Evolutionary conservation across 345 rosid genomes (phyloP).

Genomic region (rapeseed (Brassica napus)): DNA sequence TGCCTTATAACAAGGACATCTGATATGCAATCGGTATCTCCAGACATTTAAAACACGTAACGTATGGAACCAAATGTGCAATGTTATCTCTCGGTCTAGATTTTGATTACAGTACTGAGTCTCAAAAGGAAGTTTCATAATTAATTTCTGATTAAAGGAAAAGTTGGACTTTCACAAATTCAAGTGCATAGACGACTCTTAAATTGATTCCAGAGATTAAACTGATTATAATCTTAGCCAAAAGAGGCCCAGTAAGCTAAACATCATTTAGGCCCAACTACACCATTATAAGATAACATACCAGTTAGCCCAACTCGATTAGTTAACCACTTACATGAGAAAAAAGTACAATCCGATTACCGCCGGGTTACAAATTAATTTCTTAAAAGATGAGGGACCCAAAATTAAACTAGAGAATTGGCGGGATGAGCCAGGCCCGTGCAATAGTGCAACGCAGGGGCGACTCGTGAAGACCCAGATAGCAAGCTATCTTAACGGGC

Average conservation of each 20-base stretch:
- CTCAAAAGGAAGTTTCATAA: too few relatives aligned
- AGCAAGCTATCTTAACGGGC: constrained; percentile 34
- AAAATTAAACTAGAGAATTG: neutral
- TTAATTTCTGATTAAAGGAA: neutral
- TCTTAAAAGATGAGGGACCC: neutral
- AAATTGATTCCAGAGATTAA: neutral
- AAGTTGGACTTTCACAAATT: too few relatives aligned
- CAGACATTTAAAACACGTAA: too few relatives aligned
- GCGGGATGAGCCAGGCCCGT: constrained; percentile 34
- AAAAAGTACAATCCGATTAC: neutral
- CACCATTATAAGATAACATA: neutral
- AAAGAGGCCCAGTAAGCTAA: neutral
- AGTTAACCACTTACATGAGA: too few relatives aligned
- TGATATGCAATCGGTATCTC: too few relatives aligned
- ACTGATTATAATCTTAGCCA: neutral
- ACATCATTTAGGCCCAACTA: neutral
- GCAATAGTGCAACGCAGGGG: constrained; percentile 37
- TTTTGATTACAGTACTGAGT: too few relatives aligned
- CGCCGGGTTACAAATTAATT: neutral
- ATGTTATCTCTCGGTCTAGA: too few relatives aligned
- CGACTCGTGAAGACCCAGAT: constrained; percentile 29
- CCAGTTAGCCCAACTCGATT: neutral
- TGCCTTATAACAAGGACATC: too few relatives aligned
- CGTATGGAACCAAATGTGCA: too few relatives aligned
- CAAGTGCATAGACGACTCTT: too few relatives aligned